Evolutionary conservation across 208 protist species (phyloP).

Genomic region (Acanthamoeba triangularis): DNA sequence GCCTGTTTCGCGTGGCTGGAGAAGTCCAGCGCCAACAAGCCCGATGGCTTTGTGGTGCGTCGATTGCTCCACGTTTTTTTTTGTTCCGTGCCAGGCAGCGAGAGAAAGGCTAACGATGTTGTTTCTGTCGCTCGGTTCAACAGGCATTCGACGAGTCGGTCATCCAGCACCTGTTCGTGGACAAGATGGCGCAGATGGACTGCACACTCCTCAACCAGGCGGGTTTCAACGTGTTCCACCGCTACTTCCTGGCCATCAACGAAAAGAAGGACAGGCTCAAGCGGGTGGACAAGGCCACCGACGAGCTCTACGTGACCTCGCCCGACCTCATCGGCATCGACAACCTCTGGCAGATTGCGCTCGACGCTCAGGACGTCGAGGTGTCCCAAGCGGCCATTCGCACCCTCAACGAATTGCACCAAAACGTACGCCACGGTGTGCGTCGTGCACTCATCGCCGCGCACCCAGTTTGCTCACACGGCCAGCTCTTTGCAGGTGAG

Average conservation of each 20-base stretch:
- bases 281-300: conserved; percentile 55
- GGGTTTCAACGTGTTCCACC: conserved; percentile 82
- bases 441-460: no score
- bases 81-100: no score
- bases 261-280: conserved; percentile 77
- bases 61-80: background rate
- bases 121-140: background rate
- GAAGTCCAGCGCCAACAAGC: conserved; percentile 76
- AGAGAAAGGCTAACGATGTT: background rate
- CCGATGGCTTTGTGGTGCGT: conserved; percentile 75
- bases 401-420: conserved; percentile 78
- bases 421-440: conserved; percentile 35
- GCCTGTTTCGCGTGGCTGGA: conserved; percentile 83
- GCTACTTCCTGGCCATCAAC: conserved; percentile 84
- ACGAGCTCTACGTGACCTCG: conserved; percentile 70
- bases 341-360: conserved; percentile 83
- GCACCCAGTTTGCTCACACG: background rate
- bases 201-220: conserved; percentile 66
- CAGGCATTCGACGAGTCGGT: conserved; percentile 80
- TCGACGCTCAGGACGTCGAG: conserved; percentile 70
- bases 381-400: conserved; percentile 79
- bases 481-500: background rate
- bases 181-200: conserved; percentile 85
- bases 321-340: conserved; percentile 58
- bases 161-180: conserved; percentile 82